phyloP scores from a whole-genome alignment of 2,329 filamentous ascomycete genomes.

The Waltergamsia citrina region DNA sequence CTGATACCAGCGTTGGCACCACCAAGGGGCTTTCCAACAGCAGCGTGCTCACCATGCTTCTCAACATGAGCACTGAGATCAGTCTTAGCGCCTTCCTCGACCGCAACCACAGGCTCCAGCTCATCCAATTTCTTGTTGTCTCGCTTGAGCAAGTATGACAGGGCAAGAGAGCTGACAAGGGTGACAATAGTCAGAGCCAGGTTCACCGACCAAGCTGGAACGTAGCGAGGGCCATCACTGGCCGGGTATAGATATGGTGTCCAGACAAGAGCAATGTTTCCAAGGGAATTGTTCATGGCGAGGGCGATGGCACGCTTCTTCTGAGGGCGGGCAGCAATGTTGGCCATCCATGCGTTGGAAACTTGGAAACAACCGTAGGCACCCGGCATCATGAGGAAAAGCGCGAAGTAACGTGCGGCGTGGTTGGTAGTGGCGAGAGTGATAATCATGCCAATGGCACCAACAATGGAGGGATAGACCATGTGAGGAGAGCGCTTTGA shows the following conservation, averaged over 20 bases:
- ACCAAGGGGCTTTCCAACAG: slow-evolving; percentile 2
- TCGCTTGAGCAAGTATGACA: slow-evolving; percentile 9
- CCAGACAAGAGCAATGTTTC: slow-evolving; percentile 15
- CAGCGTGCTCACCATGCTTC: slow-evolving; percentile 7
- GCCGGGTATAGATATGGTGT: slow-evolving; percentile 14
- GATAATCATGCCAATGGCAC: slow-evolving; percentile 12
- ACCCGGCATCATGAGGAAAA: slow-evolving; percentile 12
- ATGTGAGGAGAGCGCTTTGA: slow-evolving; percentile 13
- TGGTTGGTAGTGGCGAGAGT: slow-evolving; percentile 9
- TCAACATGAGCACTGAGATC: slow-evolving; percentile 8
- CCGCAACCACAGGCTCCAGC: slow-evolving; percentile 4
- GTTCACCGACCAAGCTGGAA: slow-evolving; percentile 11
- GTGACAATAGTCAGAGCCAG: slow-evolving; percentile 11
- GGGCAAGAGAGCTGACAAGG: slow-evolving; percentile 11
- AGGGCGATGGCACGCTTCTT: slow-evolving; percentile 14
- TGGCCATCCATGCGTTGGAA: slow-evolving; percentile 17
- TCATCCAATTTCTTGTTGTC: slow-evolving; percentile 9
- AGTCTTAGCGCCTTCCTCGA: slow-evolving; percentile 7
- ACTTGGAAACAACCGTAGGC: slow-evolving; percentile 10
- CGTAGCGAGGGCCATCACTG: slow-evolving; percentile 12
- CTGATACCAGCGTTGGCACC: slow-evolving; percentile 6
- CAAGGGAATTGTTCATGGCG: slow-evolving; percentile 15
- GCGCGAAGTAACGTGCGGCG: slow-evolving; percentile 11
- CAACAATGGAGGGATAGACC: slow-evolving; percentile 9
- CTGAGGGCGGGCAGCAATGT: slow-evolving; percentile 13